phyloP scores from a whole-genome alignment of 2,329 filamentous ascomycete species.

The Aspergillus phoenicis region DNA sequence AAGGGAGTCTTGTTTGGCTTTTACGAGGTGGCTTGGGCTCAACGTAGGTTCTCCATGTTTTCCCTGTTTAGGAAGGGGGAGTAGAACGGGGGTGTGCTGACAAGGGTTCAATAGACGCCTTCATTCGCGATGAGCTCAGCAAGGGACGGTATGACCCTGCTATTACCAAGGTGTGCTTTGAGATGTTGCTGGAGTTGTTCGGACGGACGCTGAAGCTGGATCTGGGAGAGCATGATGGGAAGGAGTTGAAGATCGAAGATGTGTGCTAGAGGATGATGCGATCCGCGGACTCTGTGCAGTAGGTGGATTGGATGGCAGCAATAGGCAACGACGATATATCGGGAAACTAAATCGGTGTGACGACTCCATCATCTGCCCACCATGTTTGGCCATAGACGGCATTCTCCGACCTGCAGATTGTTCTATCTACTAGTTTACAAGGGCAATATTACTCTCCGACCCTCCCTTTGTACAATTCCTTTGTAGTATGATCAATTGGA shows the following conservation, averaged over 20 bases:
- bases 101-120: slow-evolving; percentile 62
- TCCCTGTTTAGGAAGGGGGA: not conserved
- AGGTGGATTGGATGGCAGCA: not conserved
- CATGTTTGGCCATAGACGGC: not conserved
- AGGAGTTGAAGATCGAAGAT: slow-evolving; percentile 67
- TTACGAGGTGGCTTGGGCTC: slow-evolving; percentile 89
- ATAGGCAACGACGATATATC: not conserved
- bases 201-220: slow-evolving; percentile 76
- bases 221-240: slow-evolving; percentile 68
- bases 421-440: not conserved
- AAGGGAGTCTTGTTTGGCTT: slow-evolving; percentile 75
- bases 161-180: slow-evolving; percentile 83
- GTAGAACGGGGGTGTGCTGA: not conserved
- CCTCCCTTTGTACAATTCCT: not conserved
- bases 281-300: not conserved
- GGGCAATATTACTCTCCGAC: not conserved
- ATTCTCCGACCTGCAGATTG: not conserved
- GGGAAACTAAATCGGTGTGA: not conserved
- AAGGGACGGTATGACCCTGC: slow-evolving; percentile 94
- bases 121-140: slow-evolving; percentile 88
- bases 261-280: slow-evolving; percentile 59
- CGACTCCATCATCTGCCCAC: not conserved
- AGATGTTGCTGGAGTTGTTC: slow-evolving; percentile 86
- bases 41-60: slow-evolving; percentile 58
- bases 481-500: not conserved